Conservation (phyloP, 2,329 filamentous ascomycete genomes). For the Clonostachys sp. region DNA sequence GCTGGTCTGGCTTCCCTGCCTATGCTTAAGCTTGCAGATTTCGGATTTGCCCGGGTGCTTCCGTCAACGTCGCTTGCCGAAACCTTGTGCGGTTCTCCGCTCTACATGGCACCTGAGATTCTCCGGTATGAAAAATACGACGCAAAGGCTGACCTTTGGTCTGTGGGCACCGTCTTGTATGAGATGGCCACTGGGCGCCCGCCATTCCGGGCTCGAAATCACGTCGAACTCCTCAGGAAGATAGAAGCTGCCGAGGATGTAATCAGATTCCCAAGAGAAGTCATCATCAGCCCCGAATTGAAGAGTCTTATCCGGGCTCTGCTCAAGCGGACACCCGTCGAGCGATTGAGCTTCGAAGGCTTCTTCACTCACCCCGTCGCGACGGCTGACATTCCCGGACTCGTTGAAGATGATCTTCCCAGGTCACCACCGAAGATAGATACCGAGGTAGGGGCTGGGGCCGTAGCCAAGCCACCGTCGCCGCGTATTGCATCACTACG, state of each 20-base stretch:
- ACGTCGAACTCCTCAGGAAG: slow-evolving; percentile 87
- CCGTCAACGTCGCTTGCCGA: slow-evolving; percentile 90
- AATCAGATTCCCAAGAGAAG: slow-evolving; percentile 76
- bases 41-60: slow-evolving; percentile 92
- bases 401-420: slow-evolving; percentile 72
- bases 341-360: slow-evolving; percentile 79
- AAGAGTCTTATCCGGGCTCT: slow-evolving; percentile 77
- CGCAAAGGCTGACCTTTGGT: slow-evolving; percentile 96
- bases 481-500: slow-evolving; percentile 5
- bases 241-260: slow-evolving; percentile 86
- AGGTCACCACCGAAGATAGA: slow-evolving; percentile 14
- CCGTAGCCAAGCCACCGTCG: slow-evolving; percentile 23
- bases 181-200: slow-evolving; percentile 92
- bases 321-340: slow-evolving; percentile 79
- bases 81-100: slow-evolving; percentile 89
- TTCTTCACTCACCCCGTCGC: slow-evolving; percentile 79
- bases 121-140: slow-evolving; percentile 96
- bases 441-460: slow-evolving; percentile 19
- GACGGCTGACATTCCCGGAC: slow-evolving; percentile 69
- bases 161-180: slow-evolving; percentile 89
- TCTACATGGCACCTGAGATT: slow-evolving; percentile 99
- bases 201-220: slow-evolving; percentile 88
- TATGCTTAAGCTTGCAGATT: slow-evolving; percentile 97
- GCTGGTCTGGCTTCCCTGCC: slow-evolving; percentile 80
- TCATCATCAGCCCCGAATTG: slow-evolving; percentile 67